Conservation (phyloP, 345 rosid genomes). For the Geranium rotundifolium region DNA sequence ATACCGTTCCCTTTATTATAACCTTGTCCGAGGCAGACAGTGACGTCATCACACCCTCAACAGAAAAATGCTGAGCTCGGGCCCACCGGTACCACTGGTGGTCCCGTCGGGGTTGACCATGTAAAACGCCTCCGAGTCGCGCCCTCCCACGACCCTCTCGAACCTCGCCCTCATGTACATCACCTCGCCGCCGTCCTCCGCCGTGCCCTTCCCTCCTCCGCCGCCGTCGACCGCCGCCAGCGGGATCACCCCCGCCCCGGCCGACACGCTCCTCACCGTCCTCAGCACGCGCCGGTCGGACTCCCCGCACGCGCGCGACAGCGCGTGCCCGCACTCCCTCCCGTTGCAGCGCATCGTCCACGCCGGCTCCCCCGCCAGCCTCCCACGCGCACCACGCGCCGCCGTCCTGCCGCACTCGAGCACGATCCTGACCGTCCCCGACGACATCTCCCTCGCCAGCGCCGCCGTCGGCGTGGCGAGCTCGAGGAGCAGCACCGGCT, state of each 20-base stretch:
- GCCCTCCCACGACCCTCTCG: conserved; percentile 84
- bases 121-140: conserved; percentile 95
- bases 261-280: conserved; percentile 62
- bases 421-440: conserved; percentile 79
- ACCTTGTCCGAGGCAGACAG: no score
- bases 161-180: conserved; percentile 81
- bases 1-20: no score
- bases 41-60: conserved; percentile 57
- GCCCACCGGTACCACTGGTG: conserved; percentile 82
- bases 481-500: conserved; percentile 71
- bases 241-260: conserved; percentile 85
- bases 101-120: conserved; percentile 98
- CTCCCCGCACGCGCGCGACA: conserved; percentile 47
- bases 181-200: conserved; percentile 79
- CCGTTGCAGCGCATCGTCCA: conserved; percentile 97
- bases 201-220: conserved; percentile 21
- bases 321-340: conserved; percentile 68
- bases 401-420: conserved; percentile 83
- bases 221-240: conserved; percentile 44
- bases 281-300: conserved; percentile 64
- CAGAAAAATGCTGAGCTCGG: conserved; percentile 85
- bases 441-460: conserved; percentile 83
- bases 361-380: conserved; percentile 52
- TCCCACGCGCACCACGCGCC: conserved; percentile 8
- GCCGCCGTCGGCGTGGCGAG: conserved; percentile 68